Evolutionary conservation across 768 basidiomycete species (phyloP), one percentile per base, ranked within the genome.

Genomic region (Phallus indusiatus): DNA sequence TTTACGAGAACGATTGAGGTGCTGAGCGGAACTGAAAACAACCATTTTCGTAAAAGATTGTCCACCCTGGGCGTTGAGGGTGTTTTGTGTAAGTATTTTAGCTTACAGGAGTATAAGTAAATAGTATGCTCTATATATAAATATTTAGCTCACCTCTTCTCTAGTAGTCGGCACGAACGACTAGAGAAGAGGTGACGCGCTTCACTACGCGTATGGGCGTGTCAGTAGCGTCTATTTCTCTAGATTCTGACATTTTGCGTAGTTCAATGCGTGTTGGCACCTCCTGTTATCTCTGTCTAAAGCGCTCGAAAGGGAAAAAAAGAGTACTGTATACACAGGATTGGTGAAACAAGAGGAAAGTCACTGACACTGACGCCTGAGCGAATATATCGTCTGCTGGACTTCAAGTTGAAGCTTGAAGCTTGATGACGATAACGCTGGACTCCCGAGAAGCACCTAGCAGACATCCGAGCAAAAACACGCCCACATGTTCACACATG

Each of bases 381-480:
- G 42, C n/a, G 81, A 53, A 94, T 72, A 50, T 76, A 69, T 3
- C 86, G 85, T 54, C 85, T 76, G n/a, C n/a, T n/a, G n/a, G n/a
- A 86, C 72, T n/a, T n/a, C n/a, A n/a, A n/a, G n/a, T n/a, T n/a
- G n/a, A n/a, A n/a, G n/a, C n/a, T n/a, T n/a, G n/a, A n/a, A n/a
- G n/a, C n/a, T 94, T 92, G 68, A 95, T 81, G 70, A 94, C 75
- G 61, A 93, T 78, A 48, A 92, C 79, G 54, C 81, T 85, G 53
- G 88, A 81, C 71, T 94, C 90, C 69, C 90, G 88, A 70, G 91
- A 85, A 42, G 83, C 82, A 78, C n/a, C n/a, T n/a, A n/a, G n/a
- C n/a, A n/a, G n/a, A n/a, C n/a, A n/a, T n/a, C n/a, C n/a, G n/a
- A n/a, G n/a, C n/a, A n/a, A n/a, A n/a, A n/a, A 28, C 28, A 28